These are phyloP conservation scores for Hericium coralloides DNA, from an alignment of 768 basidiomycete genomes.

Conservation along the genomic window DNA sequence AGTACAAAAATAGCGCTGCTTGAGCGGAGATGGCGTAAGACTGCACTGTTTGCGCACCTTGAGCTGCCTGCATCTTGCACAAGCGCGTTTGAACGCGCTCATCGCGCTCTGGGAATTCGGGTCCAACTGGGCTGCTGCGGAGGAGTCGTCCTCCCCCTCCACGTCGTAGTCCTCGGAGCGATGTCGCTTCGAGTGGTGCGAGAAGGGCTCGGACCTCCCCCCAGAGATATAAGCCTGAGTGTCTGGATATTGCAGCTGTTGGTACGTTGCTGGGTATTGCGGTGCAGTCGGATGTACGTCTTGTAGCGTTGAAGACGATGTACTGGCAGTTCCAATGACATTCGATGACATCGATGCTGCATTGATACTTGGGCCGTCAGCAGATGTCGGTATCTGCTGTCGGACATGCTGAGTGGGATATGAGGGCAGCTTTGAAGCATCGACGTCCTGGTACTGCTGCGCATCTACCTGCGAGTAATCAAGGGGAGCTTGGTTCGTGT, in stretches of 20 bases:
- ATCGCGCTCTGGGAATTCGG: not conserved
- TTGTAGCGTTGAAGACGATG: not conserved
- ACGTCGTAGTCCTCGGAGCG: conserved; percentile 11
- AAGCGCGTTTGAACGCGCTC: conserved; percentile 13
- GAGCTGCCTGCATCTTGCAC: conserved; percentile 13
- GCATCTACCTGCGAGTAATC: too few relatives aligned
- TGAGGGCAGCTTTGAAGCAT: too few relatives aligned
- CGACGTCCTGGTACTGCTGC: too few relatives aligned
- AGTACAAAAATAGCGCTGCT: conserved; percentile 7
- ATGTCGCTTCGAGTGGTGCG: conserved; percentile 3
- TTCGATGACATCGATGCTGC: not conserved
- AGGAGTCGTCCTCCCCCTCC: conserved; percentile 4
- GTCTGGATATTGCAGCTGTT: too few relatives aligned
- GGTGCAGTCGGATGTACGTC: too few relatives aligned
- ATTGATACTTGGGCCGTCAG: not conserved
- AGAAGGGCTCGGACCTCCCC: not conserved
- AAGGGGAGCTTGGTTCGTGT: too few relatives aligned
- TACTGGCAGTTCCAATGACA: not conserved
- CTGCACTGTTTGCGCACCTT: conserved; percentile 3
- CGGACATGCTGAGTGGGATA: too few relatives aligned
- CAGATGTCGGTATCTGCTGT: too few relatives aligned
- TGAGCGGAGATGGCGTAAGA: not conserved
- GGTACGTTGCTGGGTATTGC: too few relatives aligned
- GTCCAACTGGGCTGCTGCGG: not conserved
- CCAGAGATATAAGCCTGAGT: not conserved